A percentile compares a stretch with the other conserved stretches of the same genome.
Conservation (phyloP, 306 rosid species). For the Benincasa hispida region DNA sequence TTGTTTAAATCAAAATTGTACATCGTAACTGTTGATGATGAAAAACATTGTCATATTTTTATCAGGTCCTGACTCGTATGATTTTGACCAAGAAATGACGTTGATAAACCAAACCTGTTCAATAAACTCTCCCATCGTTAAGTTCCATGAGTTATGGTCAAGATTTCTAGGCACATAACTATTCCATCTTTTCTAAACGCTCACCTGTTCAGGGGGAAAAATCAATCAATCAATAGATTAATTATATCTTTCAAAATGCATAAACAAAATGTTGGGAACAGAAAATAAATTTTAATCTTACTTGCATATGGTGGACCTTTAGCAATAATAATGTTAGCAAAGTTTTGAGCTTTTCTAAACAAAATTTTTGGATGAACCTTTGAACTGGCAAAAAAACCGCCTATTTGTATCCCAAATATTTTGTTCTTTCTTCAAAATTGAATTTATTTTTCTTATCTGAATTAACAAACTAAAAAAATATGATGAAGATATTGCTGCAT, state of each 20-base stretch:
- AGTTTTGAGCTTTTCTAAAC: neutral
- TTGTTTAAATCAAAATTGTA: neutral
- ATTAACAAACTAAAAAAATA: neutral
- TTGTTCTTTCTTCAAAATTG: neutral
- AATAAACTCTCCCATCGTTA: neutral
- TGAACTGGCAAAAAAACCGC: neutral
- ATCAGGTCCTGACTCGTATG: constrained; percentile 15
- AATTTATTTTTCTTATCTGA: neutral
- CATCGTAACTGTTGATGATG: constrained; percentile 14
- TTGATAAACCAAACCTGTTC: constrained; percentile 8
- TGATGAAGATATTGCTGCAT: neutral
- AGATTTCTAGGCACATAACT: neutral
- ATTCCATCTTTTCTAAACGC: neutral
- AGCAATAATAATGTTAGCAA: too few species aligned
- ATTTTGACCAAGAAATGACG: constrained; percentile 10
- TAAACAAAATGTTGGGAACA: neutral
- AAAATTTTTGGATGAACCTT: neutral
- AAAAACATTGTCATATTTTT: constrained; percentile 2
- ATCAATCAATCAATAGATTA: neutral
- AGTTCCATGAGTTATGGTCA: neutral
- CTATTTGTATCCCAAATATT: neutral
- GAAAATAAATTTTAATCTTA: neutral
- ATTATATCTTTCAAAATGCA: too few species aligned
- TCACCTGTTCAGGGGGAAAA: neutral
- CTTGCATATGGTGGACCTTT: neutral